Percentiles rank a stretch among this genome's conserved stretches.
These are phyloP conservation scores for Cladochytrium replicatum DNA, from an alignment of 192 early-diverging fungal genomes.

Conservation along the genomic window DNA sequence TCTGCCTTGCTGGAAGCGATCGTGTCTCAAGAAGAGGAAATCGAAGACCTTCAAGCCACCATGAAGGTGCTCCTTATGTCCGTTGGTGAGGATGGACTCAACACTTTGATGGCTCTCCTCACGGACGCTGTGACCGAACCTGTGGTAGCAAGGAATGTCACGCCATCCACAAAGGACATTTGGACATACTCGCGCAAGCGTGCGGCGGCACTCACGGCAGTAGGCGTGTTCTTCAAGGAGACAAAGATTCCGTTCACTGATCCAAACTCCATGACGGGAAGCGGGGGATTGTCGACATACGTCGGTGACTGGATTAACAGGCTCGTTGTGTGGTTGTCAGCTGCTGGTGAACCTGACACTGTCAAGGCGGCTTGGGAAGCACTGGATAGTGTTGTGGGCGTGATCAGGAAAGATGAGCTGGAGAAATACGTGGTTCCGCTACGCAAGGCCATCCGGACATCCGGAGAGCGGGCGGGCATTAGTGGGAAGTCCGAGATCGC, in stretches of 20 bases:
- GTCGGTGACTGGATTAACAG: conserved; percentile 74
- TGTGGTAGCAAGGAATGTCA: too few relatives aligned
- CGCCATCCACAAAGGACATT: too few relatives aligned
- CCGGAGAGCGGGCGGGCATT: conserved; percentile 31
- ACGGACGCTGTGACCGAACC: conserved; percentile 61
- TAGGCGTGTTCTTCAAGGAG: too few relatives aligned
- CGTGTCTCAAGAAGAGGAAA: conserved; percentile 51
- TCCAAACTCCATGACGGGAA: too few relatives aligned
- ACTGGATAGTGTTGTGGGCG: conserved; percentile 67
- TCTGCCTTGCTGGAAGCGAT: conserved; percentile 72
- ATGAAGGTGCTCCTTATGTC: conserved; percentile 59
- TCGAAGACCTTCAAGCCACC: conserved; percentile 62
- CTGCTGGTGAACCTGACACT: conserved; percentile 38
- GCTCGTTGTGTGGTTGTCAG: conserved; percentile 64
- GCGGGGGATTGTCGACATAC: too few relatives aligned
- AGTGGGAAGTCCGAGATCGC: conserved; percentile 44
- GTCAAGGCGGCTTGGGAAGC: conserved; percentile 70
- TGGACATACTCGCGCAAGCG: too few relatives aligned
- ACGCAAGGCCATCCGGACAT: conserved; percentile 53
- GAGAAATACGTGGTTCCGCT: conserved; percentile 66
- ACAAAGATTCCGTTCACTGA: too few relatives aligned
- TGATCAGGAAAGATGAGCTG: conserved; percentile 79
- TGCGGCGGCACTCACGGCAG: too few relatives aligned
- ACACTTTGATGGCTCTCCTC: conserved; percentile 67
- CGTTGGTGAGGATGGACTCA: conserved; percentile 73